Evolutionary conservation across 148 eudicot genomes (phyloP), one percentile per base, ranked within the genome.

Genomic region (Chenopodium berlandieri): DNA sequence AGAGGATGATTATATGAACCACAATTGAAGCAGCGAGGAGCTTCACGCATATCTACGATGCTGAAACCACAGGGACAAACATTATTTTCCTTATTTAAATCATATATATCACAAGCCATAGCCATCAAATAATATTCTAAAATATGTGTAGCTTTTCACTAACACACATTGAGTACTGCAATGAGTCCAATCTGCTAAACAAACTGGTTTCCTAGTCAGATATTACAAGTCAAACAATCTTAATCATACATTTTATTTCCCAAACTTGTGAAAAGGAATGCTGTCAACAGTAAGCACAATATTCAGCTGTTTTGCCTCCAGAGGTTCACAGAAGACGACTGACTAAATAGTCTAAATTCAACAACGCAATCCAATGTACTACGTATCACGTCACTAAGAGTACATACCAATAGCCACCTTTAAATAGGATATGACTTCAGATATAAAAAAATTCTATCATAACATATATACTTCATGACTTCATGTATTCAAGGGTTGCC

Each of bases 21-120:
- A 79, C 92, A 90, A 62, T 90, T 88, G 77, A 90, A 90, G 82
- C 90, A 88, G 19, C 90, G 90, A 54, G 85, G 81, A 69, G 87
- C 88, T 76, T 88, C 88, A 54, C 88, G 86, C 64, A 81, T 32
- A 81, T 84, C 88, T 46, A 78, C 73, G 23, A 56, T 54, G n/a
- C 92, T 90, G 83, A 78, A 84, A 25, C n/a, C 37, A 75, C 23
- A 30, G 40, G 17, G 48, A 52, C 19, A 50, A 14, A 17, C 19
- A 34, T 71, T 27, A 65, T 46, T 34, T 54, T 72, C 22, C 9
- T 7, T 60, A 27, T 60, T 22, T 23, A 22, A 67, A 23, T 1
- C 14, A 30, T 56, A 52, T 2, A 27, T 20, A 72, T 13, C 34
- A 56, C 62, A 56, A 19, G 62, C 19, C 20, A 56, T 12, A 56